Evolutionary conservation across 305 asterid genomes (phyloP), one percentile per base, ranked within the genome.

Genomic region (Rubia balearica): DNA sequence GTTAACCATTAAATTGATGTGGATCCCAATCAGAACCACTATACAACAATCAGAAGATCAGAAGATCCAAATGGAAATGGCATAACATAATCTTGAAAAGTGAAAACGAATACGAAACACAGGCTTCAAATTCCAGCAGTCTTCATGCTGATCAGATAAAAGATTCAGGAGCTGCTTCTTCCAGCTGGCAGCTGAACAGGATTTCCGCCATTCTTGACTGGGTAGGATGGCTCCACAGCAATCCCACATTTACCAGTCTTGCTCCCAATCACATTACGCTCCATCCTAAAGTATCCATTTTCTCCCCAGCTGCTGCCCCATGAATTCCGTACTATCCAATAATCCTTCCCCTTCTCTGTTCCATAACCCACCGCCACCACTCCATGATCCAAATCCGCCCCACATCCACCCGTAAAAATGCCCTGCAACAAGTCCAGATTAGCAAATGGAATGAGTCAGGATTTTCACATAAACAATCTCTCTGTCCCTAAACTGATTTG

Each of bases 301-400:
- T 89, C 95, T 7, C 96, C 96, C 98, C 98, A 91, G 65, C 49
- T 80, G 0, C 80, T 33, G 1, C 98, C 96, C 96, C 98, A 91
- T 7, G 96, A 91, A 69, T 89, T 91, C 75, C 89, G 83, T 42
- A 89, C 92, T 0, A 82, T 83, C 96, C 96, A 91, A 68, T 89
- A 88, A 67, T 86, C 94, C 70, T 71, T 77, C 2, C 90, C 88
- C 0, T 80, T 69, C 21, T 88, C 87, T 0, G 87, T 74, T 0
- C 96, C 96, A 3, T 91, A 88, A 7, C 96, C 98, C 67, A 91
- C 90, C 4, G 80, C 89, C 22, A 80, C 90, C 4, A 91, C 96
- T 0, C 93, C 96, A 14, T 91, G 97, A 79, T 91, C 95, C 30
- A 91, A n/a, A 41, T 77, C 75, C 0, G 86, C 82, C 27, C 95